These are phyloP conservation scores for Aspergillus ostianus DNA, from an alignment of 495 filamentous ascomycete genomes.

Conservation along the genomic window DNA sequence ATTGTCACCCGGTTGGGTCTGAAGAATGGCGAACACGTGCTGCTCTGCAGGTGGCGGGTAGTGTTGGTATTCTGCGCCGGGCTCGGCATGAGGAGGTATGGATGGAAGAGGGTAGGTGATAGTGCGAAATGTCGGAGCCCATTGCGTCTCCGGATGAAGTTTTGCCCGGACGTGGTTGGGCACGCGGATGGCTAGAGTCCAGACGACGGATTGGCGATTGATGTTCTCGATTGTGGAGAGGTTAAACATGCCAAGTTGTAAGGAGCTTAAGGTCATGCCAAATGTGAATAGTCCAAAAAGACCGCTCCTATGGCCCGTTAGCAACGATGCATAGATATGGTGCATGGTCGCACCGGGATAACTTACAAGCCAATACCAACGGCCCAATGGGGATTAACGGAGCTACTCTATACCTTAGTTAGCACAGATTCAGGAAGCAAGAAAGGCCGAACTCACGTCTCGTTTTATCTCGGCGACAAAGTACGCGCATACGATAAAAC, in stretches of 20 bases:
- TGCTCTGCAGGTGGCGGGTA: constrained; percentile 24
- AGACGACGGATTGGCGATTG: constrained; percentile 56
- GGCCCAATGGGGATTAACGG: constrained; percentile 50
- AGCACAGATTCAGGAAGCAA: constrained; percentile 9
- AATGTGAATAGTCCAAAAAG: constrained; percentile 75
- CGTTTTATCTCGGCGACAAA: constrained; percentile 49
- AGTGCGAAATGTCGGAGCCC: constrained; percentile 46
- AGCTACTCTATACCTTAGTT: constrained; percentile 27
- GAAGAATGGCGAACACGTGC: constrained; percentile 73
- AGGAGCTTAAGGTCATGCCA: constrained; percentile 68
- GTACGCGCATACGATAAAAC: constrained; percentile 57
- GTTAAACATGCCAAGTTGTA: constrained; percentile 67
- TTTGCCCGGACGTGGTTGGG: constrained; percentile 48
- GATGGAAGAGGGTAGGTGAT: constrained; percentile 43
- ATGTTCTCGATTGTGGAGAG: constrained; percentile 81
- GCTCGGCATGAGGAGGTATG: constrained; percentile 13
- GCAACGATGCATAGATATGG: constrained; percentile 2
- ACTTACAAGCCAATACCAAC: constrained; percentile 57
- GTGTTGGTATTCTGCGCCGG: constrained; percentile 9
- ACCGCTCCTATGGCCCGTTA: constrained; percentile 41
- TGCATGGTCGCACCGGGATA: not conserved
- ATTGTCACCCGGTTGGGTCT: constrained; percentile 71
- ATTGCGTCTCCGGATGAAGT: constrained; percentile 31
- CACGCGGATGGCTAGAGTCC: constrained; percentile 75
- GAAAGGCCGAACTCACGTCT: constrained; percentile 27